Base-by-base conservation (phyloP, 495 filamentous ascomycete species). In the Endocarpon pusillum region DNA sequence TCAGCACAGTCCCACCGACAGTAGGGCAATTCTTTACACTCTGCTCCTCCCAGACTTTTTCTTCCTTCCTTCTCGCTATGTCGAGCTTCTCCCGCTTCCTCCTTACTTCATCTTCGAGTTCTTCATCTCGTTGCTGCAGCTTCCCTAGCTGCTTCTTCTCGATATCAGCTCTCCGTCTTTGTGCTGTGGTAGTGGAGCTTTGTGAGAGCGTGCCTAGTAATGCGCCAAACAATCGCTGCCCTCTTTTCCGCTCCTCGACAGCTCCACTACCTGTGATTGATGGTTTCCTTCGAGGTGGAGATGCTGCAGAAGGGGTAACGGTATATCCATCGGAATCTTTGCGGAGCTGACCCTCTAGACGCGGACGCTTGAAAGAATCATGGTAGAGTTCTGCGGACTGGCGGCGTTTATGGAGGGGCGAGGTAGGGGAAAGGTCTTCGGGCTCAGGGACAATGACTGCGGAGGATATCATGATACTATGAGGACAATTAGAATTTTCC, bases 131-230 rank as follows among this genome's bases (percentile, higher is more conserved):
- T 42, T 71, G 58, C 47, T 78, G 75, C 26, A 78, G 61, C 58
- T 83, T 85, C 45, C 81, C 81, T 53, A 85, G 75, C 52, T 89
- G 81, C 48, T 80, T 78, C 47, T 74, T 76, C 57, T 96, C 86
- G 47, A 94, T 87, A 48, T 97, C 87, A 38, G 70, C 72, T 34
- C 87, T 71, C 43, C 75, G 76, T 54, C 72, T 81, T 45, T 82
- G 76, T 47, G 81, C 71, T 44, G 70, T 62, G 30, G 65, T 59
- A 22, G 49, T 66, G 44, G 71, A 69, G 44, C 69, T 80, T 62
- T 89, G 81, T 51, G 80, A 87, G 38, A 96, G 71, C 34, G 84
- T 87, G 51, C 77, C 83, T 43, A 94, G 61, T 44, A 94, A 56
- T 33, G 75, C 83, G 34, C 89, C 89, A 58, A 94, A 94, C 47